Evolutionary conservation across 1,284 basidiomycete species (phyloP), one percentile per base, ranked within the genome.

Genomic region (Volvariella volvacea): DNA sequence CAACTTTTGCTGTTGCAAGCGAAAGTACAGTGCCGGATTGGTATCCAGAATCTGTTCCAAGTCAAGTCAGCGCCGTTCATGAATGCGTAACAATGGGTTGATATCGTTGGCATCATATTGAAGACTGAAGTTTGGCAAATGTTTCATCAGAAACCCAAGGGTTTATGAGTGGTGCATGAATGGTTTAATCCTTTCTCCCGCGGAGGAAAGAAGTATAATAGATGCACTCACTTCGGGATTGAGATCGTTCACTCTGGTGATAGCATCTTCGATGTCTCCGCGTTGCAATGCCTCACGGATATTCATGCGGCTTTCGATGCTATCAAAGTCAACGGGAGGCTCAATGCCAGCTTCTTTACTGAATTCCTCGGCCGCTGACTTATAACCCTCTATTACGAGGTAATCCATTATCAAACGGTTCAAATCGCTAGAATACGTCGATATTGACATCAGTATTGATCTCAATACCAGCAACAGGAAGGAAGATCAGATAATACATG

Each of bases 161-260:
- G 81, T 73, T 85, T 97, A 76, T 83, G 94, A 88, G 93, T 97
- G 94, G 94, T 98, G 94, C 94, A 97, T 96, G 92, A 86, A 79
- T 64, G 57, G 58, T 88, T 75, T 84, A 92, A 94, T 94, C 91
- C 66, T 88, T 62, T 58, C 53, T 53, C 47, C 60, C 43, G 51
- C 42, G 25, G 25, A n/a, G 34, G 34, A 7, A 31, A 31, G 34
- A 4, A 8, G 34, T 15, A 48, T 33, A 47, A 48, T 45, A 41
- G 19, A 49, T 40, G n/a, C 7, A 67, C 92, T 70, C 65, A 98
- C 95, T 84, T 98, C 94, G 25, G 93, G 92, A 62, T 98, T 91
- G 49, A 99, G 67, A 61, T 98, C 94, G 58, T 98, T 98, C 40
- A 96, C 91, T 40, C 88, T 74, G 19, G 85, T 83, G 48, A 98